Conservation (phyloP, 257 asterid species). For the Primulina tabacum region DNA sequence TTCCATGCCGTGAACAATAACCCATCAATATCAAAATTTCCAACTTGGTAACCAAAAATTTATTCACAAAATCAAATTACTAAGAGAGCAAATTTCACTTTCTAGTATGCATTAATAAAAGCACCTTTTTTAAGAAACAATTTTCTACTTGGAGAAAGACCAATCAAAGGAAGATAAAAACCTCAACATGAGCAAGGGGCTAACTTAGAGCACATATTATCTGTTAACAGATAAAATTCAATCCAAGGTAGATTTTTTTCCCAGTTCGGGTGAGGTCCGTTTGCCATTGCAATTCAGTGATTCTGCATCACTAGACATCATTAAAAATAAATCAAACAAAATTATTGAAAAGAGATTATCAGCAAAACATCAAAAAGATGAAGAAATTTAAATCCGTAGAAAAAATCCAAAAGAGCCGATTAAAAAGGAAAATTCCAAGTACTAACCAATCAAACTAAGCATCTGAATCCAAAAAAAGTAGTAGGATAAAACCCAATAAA, state of each 20-base stretch:
- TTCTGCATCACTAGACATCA: neutral
- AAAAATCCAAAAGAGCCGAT: conserved; percentile 1
- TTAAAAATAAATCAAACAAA: neutral
- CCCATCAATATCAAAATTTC: too few species aligned
- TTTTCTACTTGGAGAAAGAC: neutral
- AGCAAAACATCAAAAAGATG: neutral
- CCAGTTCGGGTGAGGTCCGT: neutral
- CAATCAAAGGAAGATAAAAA: neutral
- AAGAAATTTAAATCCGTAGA: neutral
- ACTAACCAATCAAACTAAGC: neutral
- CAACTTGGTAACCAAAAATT: neutral
- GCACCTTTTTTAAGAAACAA: neutral
- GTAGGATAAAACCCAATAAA: conserved; percentile 13
- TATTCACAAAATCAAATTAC: too few species aligned
- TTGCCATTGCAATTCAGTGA: neutral
- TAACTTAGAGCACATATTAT: neutral
- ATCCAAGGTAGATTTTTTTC: neutral
- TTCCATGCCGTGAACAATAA: too few species aligned
- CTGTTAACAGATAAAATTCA: neutral
- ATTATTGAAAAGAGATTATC: neutral
- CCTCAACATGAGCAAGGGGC: neutral
- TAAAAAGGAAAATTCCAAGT: neutral
- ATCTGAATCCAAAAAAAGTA: neutral
- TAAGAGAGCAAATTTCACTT: neutral
- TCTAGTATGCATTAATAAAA: conserved; percentile 4